Conservation (phyloP, 2,329 filamentous ascomycete genomes). For the Xylaria sp. region DNA sequence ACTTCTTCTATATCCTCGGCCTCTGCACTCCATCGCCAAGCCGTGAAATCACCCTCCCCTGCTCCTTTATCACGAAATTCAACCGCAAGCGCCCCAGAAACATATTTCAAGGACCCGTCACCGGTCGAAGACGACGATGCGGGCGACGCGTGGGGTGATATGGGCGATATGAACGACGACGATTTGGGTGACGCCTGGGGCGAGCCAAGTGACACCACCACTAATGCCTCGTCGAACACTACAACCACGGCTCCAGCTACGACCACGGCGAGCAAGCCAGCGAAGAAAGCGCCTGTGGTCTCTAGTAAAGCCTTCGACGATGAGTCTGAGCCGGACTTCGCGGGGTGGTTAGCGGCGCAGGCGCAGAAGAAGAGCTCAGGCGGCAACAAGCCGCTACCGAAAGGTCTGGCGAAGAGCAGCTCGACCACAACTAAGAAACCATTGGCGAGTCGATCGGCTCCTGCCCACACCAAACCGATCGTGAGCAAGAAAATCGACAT, state of each 20-base stretch:
- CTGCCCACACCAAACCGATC: constrained; percentile 45
- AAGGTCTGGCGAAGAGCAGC: constrained; percentile 76
- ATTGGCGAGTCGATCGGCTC: constrained; percentile 51
- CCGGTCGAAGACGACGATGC: constrained; percentile 67
- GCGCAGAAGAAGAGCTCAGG: constrained; percentile 70
- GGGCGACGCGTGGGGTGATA: constrained; percentile 80
- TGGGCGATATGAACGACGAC: constrained; percentile 61
- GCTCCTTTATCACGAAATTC: constrained; percentile 60
- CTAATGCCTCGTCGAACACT: constrained; percentile 31
- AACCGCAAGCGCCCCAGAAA: constrained; percentile 57
- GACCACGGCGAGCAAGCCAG: constrained; percentile 27
- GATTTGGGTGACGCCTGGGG: constrained; percentile 80
- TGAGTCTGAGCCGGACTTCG: constrained; percentile 91
- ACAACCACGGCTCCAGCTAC: constrained; percentile 21
- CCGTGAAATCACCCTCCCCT: constrained; percentile 63
- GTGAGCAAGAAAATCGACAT: constrained; percentile 74
- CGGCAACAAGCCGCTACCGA: constrained; percentile 76
- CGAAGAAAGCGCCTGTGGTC: constrained; percentile 51
- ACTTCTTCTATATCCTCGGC: constrained; percentile 61
- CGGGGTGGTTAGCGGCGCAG: constrained; percentile 92
- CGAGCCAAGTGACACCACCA: constrained; percentile 59
- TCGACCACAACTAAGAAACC: constrained; percentile 46
- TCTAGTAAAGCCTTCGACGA: constrained; percentile 74
- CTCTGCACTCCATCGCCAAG: constrained; percentile 70
- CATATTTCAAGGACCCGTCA: constrained; percentile 55